phyloP scores from a whole-genome alignment of 192 early-diverging fungal species.

The Coemansia sp. region DNA sequence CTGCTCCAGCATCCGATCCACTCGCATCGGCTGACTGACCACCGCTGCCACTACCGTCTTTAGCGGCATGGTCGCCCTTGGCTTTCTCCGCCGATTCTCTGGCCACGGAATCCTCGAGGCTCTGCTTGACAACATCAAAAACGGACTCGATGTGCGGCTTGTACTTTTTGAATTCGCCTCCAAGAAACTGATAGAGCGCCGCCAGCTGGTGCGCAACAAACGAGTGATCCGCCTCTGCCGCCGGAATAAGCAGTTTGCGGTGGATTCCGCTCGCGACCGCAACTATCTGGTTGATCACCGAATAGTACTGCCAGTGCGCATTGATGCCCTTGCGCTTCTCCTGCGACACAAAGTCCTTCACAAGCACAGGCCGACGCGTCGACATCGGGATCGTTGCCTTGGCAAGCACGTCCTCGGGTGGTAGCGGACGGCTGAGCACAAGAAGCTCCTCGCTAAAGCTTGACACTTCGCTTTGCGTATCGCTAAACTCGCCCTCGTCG shows the following conservation, averaged over 20 bases:
- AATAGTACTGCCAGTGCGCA: conserved; percentile 56
- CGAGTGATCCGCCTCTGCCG: conserved; percentile 32
- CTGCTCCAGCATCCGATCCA: background rate
- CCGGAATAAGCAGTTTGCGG: conserved; percentile 24
- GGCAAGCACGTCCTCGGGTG: conserved; percentile 44
- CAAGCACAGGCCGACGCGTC: conserved; percentile 33
- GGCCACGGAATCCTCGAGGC: conserved; percentile 12
- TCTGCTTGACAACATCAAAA: conserved; percentile 41
- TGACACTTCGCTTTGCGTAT: conserved; percentile 32
- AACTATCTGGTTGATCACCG: conserved; percentile 52
- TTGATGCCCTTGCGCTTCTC: conserved; percentile 51
- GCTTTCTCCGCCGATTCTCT: background rate
- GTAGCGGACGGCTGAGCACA: conserved; percentile 41
- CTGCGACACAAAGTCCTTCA: conserved; percentile 45
- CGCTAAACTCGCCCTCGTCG: conserved; percentile 19
- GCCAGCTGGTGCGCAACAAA: conserved; percentile 49
- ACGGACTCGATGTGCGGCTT: conserved; percentile 44
- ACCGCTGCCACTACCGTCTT: no score
- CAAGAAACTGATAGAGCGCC: conserved; percentile 52
- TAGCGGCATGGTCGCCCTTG: background rate
- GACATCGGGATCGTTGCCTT: conserved; percentile 54
- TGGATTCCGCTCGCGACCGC: conserved; percentile 44
- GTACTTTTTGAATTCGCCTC: conserved; percentile 56
- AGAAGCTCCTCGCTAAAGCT: conserved; percentile 49
- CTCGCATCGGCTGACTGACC: background rate